Percentiles rank a stretch among this genome's conserved stretches.
Evolutionary conservation across 805 yeast species (phyloP).

Genomic region (Blastobotrys mokoenaii): DNA sequence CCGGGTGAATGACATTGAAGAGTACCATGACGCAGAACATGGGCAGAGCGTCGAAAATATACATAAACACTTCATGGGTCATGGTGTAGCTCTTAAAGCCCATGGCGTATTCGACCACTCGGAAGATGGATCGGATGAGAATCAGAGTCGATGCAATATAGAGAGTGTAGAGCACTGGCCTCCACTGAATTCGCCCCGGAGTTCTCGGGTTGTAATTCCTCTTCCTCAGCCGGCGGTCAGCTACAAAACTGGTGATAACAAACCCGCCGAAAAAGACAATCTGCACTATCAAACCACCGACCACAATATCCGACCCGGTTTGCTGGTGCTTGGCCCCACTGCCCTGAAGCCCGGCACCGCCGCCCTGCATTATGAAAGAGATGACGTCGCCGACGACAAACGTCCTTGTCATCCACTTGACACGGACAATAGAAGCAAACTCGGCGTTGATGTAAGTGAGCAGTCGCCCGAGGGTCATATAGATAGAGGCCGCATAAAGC

Average conservation of each 20-base stretch:
- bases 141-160: constrained; percentile 41
- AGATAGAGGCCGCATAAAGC: constrained; percentile 75
- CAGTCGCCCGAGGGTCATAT: constrained; percentile 60
- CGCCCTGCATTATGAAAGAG: constrained; percentile 58
- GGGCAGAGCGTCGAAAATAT: constrained; percentile 15
- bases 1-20: constrained; percentile 1
- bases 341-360: constrained; percentile 63
- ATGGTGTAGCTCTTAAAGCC: constrained; percentile 6
- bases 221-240: constrained; percentile 8
- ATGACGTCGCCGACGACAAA: constrained; percentile 63
- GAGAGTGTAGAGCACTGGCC: constrained; percentile 13
- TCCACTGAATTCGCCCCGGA: constrained; percentile 5
- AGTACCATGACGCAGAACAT: constrained; percentile 7
- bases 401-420: constrained; percentile 51
- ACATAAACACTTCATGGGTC: constrained; percentile 14
- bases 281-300: constrained; percentile 73
- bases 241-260: constrained; percentile 36
- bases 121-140: constrained; percentile 60
- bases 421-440: constrained; percentile 41
- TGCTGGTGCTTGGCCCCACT: constrained; percentile 35
- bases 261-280: constrained; percentile 61
- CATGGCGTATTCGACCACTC: constrained; percentile 32
- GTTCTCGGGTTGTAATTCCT: constrained; percentile 1
- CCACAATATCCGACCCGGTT: constrained; percentile 57
- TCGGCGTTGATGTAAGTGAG: constrained; percentile 44